Evolutionary conservation across 2,329 filamentous ascomycete species (phyloP).

Genomic region (Apiospora hydei): DNA sequence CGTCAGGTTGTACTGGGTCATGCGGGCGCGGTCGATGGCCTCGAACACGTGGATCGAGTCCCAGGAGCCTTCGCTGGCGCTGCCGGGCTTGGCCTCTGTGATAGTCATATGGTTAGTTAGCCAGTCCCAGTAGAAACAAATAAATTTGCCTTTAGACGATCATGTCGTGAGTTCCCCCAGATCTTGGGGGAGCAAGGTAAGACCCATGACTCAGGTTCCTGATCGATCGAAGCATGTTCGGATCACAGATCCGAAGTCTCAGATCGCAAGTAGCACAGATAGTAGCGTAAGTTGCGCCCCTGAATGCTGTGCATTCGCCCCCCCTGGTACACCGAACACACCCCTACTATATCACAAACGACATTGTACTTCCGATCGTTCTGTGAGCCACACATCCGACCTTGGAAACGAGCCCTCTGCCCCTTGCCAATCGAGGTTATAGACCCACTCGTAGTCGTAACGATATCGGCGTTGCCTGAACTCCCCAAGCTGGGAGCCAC

Average conservation of each 20-base stretch:
- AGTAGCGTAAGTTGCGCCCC: conserved; percentile 1
- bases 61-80: conserved; percentile 82
- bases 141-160: neutral
- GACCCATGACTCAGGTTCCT: conserved; percentile 10
- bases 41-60: conserved; percentile 99
- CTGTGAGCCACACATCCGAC: neutral
- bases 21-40: conserved; percentile 88
- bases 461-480: neutral
- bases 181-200: neutral
- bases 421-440: neutral
- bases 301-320: neutral
- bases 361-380: neutral
- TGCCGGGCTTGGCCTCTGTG: conserved; percentile 70
- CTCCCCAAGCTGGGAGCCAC: neutral
- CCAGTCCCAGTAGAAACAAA: neutral
- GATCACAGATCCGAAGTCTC: conserved; percentile 31
- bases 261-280: conserved; percentile 14
- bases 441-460: conserved; percentile 6
- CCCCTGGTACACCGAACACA: neutral
- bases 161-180: neutral
- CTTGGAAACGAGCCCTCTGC: neutral
- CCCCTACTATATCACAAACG: neutral
- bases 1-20: conserved; percentile 96
- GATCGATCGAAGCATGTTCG: conserved; percentile 16
- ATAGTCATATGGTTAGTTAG: conserved; percentile 6